A percentile compares a stretch with the other conserved stretches of the same genome.
Evolutionary conservation across 768 basidiomycete species (phyloP).

Genomic region (Psilocybe subaeruginosa): DNA sequence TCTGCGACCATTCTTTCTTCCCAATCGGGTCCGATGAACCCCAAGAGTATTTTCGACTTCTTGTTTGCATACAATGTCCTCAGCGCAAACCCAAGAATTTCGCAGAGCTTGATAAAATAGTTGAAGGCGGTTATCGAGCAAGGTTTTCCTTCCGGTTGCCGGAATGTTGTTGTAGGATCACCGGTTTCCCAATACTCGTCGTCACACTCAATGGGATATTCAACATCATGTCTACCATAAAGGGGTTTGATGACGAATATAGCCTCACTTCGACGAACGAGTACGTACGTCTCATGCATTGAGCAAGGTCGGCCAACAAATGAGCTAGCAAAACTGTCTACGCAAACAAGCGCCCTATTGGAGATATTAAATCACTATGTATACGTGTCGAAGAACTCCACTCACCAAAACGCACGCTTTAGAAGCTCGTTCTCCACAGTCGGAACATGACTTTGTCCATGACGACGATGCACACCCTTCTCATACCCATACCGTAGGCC

Average conservation of each 20-base stretch:
- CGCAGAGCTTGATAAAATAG: conserved; percentile 53
- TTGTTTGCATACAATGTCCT: conserved; percentile 56
- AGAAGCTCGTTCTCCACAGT: conserved; percentile 59
- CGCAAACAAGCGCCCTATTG: conserved; percentile 31
- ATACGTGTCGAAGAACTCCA: not conserved
- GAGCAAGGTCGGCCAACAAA: conserved; percentile 72
- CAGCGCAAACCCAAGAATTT: conserved; percentile 63
- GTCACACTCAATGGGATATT: conserved; percentile 63
- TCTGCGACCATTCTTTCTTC: conserved; percentile 59
- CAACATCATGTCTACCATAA: conserved; percentile 60
- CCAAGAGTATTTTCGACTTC: conserved; percentile 40
- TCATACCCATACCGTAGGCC: conserved; percentile 69
- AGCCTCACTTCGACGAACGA: not conserved
- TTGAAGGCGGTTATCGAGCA: conserved; percentile 57
- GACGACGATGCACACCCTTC: conserved; percentile 60
- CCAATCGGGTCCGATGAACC: conserved; percentile 55
- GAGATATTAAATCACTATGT: no score
- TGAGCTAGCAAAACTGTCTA: conserved; percentile 40
- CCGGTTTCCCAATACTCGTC: conserved; percentile 50
- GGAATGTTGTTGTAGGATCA: conserved; percentile 51
- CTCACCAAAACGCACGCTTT: conserved; percentile 60
- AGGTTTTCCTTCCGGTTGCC: conserved; percentile 65
- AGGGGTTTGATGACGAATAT: not conserved
- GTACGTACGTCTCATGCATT: conserved; percentile 66
- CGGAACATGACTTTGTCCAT: conserved; percentile 31